Conservation (phyloP, 2,329 filamentous ascomycete species). For the Grosmannia huntii region DNA sequence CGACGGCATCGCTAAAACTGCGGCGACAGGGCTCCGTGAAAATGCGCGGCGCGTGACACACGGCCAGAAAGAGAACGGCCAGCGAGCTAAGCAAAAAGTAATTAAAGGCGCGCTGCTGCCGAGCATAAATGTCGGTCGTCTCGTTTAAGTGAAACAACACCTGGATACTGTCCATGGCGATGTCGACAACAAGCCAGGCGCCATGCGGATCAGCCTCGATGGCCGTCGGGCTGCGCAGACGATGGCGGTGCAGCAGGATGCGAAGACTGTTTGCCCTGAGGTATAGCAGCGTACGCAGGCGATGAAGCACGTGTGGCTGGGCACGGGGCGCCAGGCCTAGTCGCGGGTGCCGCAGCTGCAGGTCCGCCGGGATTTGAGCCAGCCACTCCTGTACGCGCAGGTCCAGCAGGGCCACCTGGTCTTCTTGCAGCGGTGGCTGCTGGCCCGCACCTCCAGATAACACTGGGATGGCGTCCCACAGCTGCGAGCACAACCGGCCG, state of each 20-base stretch:
- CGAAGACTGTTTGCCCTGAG: conserved; percentile 32
- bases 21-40: conserved; percentile 25
- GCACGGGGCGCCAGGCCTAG: conserved; percentile 19
- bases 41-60: conserved; percentile 28
- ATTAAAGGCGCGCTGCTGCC: conserved; percentile 26
- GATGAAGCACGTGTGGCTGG: conserved; percentile 24
- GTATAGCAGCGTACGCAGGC: conserved; percentile 24
- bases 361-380: conserved; percentile 27
- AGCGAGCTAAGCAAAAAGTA: conserved; percentile 27
- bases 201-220: conserved; percentile 22
- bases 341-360: conserved; percentile 24
- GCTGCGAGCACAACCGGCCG: conserved; percentile 29
- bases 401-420: conserved; percentile 27
- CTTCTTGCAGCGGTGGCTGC: conserved; percentile 15
- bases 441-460: conserved; percentile 14
- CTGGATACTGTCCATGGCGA: conserved; percentile 20
- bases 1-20: conserved; percentile 20
- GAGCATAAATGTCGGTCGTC: conserved; percentile 23
- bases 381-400: conserved; percentile 31
- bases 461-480: conserved; percentile 30
- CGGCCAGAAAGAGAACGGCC: conserved; percentile 28
- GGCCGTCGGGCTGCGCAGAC: conserved; percentile 24
- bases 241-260: conserved; percentile 30
- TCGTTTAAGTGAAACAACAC: conserved; percentile 24
- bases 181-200: conserved; percentile 27